These are phyloP conservation scores for Rhodotorula toruloides DNA, from an alignment of 768 basidiomycete species.

Conservation along the genomic window DNA sequence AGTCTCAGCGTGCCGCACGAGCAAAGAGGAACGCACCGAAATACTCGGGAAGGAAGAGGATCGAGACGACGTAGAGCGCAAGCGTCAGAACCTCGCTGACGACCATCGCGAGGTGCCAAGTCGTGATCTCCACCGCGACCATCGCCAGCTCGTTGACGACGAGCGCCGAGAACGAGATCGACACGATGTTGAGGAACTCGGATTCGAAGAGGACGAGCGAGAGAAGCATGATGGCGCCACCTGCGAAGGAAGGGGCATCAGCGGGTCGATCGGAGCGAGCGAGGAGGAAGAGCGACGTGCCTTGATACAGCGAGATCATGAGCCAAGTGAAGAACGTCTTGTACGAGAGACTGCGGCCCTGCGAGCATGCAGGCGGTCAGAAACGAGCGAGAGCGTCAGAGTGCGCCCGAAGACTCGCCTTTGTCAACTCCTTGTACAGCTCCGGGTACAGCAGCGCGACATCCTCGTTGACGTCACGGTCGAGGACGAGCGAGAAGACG, in stretches of 20 bases:
- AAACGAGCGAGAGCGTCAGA: background rate
- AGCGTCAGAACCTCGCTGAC: slow-evolving; percentile 84
- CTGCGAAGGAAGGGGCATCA: slow-evolving; percentile 48
- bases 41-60: slow-evolving; percentile 90
- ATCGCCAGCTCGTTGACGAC: slow-evolving; percentile 96
- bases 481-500: slow-evolving; percentile 92
- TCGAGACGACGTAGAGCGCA: slow-evolving; percentile 79
- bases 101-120: slow-evolving; percentile 96
- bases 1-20: background rate
- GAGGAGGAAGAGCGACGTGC: slow-evolving; percentile 47
- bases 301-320: slow-evolving; percentile 97
- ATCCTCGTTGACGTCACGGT: slow-evolving; percentile 92
- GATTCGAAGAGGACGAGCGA: slow-evolving; percentile 92
- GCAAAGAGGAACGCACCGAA: slow-evolving; percentile 65
- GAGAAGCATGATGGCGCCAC: slow-evolving; percentile 97
- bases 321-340: slow-evolving; percentile 99
- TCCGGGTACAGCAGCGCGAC: slow-evolving; percentile 92
- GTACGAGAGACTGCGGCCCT: slow-evolving; percentile 90
- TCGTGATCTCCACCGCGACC: slow-evolving; percentile 96
- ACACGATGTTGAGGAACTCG: slow-evolving; percentile 95
- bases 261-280: background rate
- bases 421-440: slow-evolving; percentile 93
- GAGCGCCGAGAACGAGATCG: slow-evolving; percentile 94
- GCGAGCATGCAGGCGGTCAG: slow-evolving; percentile 21
- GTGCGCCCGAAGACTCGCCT: slow-evolving; percentile 53